Percentiles rank a stretch among this genome's conserved stretches.
Evolutionary conservation across 805 yeast species (phyloP).

Genomic region (Saccharomycopsis sp.): DNA sequence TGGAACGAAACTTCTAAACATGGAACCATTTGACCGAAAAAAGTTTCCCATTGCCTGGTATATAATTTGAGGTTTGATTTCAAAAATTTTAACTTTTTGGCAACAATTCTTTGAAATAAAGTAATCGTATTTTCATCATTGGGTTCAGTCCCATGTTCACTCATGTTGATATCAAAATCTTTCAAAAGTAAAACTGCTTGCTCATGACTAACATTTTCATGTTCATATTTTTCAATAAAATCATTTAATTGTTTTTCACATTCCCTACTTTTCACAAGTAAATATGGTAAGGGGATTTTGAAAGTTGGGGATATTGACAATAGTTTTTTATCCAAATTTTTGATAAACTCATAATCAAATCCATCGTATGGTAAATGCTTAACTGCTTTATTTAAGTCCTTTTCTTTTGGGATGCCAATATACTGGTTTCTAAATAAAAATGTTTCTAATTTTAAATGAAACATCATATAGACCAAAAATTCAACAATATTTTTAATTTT

Average conservation of each 20-base stretch:
- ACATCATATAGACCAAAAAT: slow-evolving; percentile 65
- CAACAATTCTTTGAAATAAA: slow-evolving; percentile 1
- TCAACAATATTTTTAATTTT: slow-evolving; percentile 72
- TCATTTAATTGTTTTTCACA: not conserved
- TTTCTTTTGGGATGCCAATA: slow-evolving; percentile 16
- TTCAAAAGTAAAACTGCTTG: not conserved
- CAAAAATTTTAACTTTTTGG: slow-evolving; percentile 20
- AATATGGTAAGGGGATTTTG: slow-evolving; percentile 56
- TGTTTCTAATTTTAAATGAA: slow-evolving; percentile 73
- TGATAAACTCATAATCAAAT: slow-evolving; percentile 29
- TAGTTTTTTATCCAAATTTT: slow-evolving; percentile 36
- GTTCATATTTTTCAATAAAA: not conserved
- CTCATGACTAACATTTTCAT: not conserved
- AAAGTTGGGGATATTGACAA: slow-evolving; percentile 84
- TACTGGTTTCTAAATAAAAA: slow-evolving; percentile 37
- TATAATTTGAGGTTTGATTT: slow-evolving; percentile 25
- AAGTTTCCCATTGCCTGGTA: slow-evolving; percentile 59
- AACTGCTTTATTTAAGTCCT: not conserved
- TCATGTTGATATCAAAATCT: not conserved
- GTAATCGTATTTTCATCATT: not conserved
- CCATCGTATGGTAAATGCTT: slow-evolving; percentile 17
- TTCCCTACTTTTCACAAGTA: slow-evolving; percentile 42
- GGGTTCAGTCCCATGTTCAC: no score
- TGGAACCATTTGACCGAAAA: slow-evolving; percentile 39
- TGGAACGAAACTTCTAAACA: slow-evolving; percentile 63